Base-by-base conservation (phyloP, 768 basidiomycete genomes). In the Cystobasidium tubakii region DNA sequence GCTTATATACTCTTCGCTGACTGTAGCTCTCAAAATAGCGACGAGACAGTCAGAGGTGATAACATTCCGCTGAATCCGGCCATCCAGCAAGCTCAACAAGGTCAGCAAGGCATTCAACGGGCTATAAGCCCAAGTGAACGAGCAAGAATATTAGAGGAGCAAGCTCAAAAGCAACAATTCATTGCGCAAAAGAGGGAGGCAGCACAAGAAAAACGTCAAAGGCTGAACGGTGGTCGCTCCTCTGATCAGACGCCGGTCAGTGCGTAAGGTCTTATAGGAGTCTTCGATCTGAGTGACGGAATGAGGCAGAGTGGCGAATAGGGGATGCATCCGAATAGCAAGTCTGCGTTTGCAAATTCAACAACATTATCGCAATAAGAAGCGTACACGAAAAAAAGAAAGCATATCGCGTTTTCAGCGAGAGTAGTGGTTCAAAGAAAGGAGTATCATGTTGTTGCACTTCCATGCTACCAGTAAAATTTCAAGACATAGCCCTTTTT, bases 121-220 rank as follows among this genome's bases (percentile, higher is more conserved):
- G 63, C 36, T 36, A 39, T 65, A 33, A 65, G 63, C 36, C 63
- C 63, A 17, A 65, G 33, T 17, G 63, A 65, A 27, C 9, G 63
- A 43, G 63, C 43, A 19, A 65, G 43, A 39, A 19, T 36, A 39
- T 6, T 23, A 27, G 63, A 65, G 23, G 33, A 65, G 34, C 39
- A 31, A 27, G 27, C 25, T 27, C 33, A 65, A 44, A 3, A 65
- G 23, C 34, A 65, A 33, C 63, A 34, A 60, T 4, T 60, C 23
- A 60, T 60, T 15, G 57, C 57, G 12, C 57, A 60, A 21, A 60
- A 60, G 10, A 60, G 27, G 27, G 15, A 60, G 39, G 63, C 63
- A 36, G 63, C 63, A 25, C 10, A 15, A 15, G 63, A 42, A n/a
- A 65, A 65, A 25, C 31, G 63, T 15, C 44, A 65, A 42, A 42